Evolutionary conservation across 164 flowering plant species (phyloP), one percentile per base, ranked within the genome.

Genomic region (Umbilicus rupestris): DNA sequence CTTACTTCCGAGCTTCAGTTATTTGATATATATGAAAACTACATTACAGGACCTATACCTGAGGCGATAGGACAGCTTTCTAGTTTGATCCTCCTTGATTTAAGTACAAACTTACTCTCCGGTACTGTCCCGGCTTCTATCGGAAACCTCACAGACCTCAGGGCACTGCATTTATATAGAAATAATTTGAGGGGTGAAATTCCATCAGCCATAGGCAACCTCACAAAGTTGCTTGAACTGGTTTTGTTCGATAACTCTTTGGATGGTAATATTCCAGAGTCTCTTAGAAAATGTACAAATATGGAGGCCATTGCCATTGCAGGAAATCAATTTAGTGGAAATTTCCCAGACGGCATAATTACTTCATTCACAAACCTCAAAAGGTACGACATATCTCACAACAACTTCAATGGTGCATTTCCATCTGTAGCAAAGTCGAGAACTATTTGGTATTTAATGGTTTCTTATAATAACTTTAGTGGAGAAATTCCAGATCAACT

Each of bases 41-140:
- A 24, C 15, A 52, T 78, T 17, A 22, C 15, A 7, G 81, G 81
- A 65, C 31, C 31, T 58, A 49, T 75, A n/a, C 81, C 81, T 14
- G 3, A 8, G 2, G 68, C 68, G 37, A 60, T 78, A 2, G 63
- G 57, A 10, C 69, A 76, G 39, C 72, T 78, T 20, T 26, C 33
- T 3, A 44, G 37, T 42, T 45, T 80, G 24, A 57, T 7, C 3
- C 10, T 2, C 1, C 24, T 74, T 26, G 10, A 5, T 4, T 1
- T 76, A 26, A 60, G 24, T 1, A 17, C 30, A 4, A 73, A 75
- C 31, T 5, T 31, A 3, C 29, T 45, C 30, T 50, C 39, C 0
- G 71, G 74, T 29, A 65, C 28, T 31, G 68, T 76, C 33, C 79
- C 74, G 0, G n/a, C 0, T 10, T 11, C 19, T 0, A 45, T 76